phyloP scores from a whole-genome alignment of 2,329 filamentous ascomycete species.

The Aureobasidium sp. region DNA sequence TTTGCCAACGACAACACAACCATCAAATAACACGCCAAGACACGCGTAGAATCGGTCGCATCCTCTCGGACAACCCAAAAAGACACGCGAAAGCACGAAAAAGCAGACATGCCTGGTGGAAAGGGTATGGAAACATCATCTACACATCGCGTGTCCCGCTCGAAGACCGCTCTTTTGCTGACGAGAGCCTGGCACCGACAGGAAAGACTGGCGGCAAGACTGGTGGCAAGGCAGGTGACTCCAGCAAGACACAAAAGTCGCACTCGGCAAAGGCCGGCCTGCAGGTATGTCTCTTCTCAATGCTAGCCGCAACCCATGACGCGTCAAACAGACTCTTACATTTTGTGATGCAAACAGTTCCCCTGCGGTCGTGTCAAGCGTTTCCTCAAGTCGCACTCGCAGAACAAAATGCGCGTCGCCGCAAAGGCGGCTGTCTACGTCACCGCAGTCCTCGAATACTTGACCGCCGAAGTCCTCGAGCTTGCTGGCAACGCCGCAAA shows the following conservation, averaged over 20 bases:
- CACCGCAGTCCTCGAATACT: constrained; percentile 94
- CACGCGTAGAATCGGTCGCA: constrained; percentile 15
- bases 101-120: constrained; percentile 62
- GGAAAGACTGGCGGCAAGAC: constrained; percentile 74
- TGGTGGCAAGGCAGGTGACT: constrained; percentile 66
- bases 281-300: constrained; percentile 59
- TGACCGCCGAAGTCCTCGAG: constrained; percentile 96
- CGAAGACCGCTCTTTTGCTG: constrained; percentile 22
- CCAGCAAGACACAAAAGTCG: constrained; percentile 84
- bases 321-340: constrained; percentile 19
- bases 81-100: constrained; percentile 2
- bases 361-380: constrained; percentile 99
- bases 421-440: constrained; percentile 98
- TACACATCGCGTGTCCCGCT: constrained; percentile 34
- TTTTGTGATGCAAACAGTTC: constrained; percentile 54
- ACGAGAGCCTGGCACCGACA: constrained; percentile 25
- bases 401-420: constrained; percentile 99
- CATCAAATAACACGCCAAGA: constrained; percentile 13
- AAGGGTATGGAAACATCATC: constrained; percentile 70
- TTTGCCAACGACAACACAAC: constrained; percentile 9
- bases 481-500: constrained; percentile 97
- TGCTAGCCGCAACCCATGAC: constrained; percentile 24
- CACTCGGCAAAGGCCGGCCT: constrained; percentile 92
- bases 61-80: background rate
- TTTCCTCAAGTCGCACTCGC: constrained; percentile 98